Conservation (phyloP, 805 yeast genomes). For the Yamadazyma laniorum region DNA sequence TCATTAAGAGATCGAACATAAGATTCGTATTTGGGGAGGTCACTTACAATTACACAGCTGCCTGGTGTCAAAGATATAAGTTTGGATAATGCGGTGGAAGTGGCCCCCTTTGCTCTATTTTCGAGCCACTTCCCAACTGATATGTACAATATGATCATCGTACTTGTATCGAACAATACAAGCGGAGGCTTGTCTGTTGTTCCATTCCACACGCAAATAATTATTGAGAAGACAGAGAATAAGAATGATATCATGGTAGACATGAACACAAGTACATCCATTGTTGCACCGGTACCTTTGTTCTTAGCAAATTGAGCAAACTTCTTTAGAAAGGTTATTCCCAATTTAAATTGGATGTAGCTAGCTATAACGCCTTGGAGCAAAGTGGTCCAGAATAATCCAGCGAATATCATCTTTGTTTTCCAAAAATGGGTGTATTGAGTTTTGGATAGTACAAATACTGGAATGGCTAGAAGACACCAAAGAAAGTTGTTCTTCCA, state of each 20-base stretch:
- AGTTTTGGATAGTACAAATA: slow-evolving; percentile 50
- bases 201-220: slow-evolving; percentile 45
- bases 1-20: slow-evolving; percentile 11
- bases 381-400: slow-evolving; percentile 63
- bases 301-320: slow-evolving; percentile 65
- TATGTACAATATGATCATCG: slow-evolving; percentile 81
- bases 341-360: slow-evolving; percentile 66
- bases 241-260: slow-evolving; percentile 78
- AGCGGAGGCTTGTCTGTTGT: slow-evolving; percentile 51
- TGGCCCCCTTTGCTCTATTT: slow-evolving; percentile 88
- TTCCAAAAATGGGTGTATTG: slow-evolving; percentile 35
- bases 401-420: slow-evolving; percentile 46
- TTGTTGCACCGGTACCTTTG: slow-evolving; percentile 60
- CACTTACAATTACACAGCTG: slow-evolving; percentile 61
- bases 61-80: slow-evolving; percentile 80
- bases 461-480: slow-evolving; percentile 55
- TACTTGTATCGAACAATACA: slow-evolving; percentile 79
- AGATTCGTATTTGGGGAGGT: slow-evolving; percentile 25
- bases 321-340: slow-evolving; percentile 62
- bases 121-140: slow-evolving; percentile 90
- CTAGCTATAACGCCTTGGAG: slow-evolving; percentile 57
- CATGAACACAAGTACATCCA: slow-evolving; percentile 87
- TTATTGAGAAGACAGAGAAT: slow-evolving; percentile 68
- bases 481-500: slow-evolving; percentile 63
- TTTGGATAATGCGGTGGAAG: slow-evolving; percentile 83